Evolutionary conservation across 306 rosid genomes (phyloP).

Genomic region (Quercus variabilis): DNA sequence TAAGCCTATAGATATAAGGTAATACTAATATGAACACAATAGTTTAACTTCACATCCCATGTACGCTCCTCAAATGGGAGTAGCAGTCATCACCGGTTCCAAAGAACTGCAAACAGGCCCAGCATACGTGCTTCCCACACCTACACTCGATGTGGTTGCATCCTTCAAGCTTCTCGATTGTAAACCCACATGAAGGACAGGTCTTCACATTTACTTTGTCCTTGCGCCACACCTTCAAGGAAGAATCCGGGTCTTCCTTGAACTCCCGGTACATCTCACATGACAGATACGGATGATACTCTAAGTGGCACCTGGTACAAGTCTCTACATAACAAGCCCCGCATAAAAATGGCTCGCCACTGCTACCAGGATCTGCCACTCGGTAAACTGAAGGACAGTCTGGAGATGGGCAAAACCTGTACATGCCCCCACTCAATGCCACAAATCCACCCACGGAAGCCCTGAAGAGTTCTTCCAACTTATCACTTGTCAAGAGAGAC

Average conservation of each 20-base stretch:
- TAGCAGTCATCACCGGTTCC: constrained; percentile 66
- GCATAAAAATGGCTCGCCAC: constrained; percentile 64
- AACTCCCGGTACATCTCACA: constrained; percentile 68
- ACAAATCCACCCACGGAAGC: constrained; percentile 85
- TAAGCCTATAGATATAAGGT: neutral
- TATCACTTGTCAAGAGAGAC: constrained; percentile 47
- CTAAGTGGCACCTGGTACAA: constrained; percentile 81
- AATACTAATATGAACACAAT: neutral
- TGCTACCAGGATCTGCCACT: constrained; percentile 45
- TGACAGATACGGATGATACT: constrained; percentile 74
- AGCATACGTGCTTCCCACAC: constrained; percentile 90
- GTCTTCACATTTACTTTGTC: constrained; percentile 76
- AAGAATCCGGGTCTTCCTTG: constrained; percentile 87
- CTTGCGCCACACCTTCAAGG: constrained; percentile 73
- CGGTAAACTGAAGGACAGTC: constrained; percentile 85
- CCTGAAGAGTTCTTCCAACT: constrained; percentile 85
- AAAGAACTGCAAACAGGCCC: constrained; percentile 74
- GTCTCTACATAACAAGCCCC: constrained; percentile 88
- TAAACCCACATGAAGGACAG: constrained; percentile 60
- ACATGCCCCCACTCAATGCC: constrained; percentile 47
- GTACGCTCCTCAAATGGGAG: constrained; percentile 62
- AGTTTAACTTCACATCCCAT: constrained; percentile 39
- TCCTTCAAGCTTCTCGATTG: constrained; percentile 83
- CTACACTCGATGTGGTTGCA: constrained; percentile 88
- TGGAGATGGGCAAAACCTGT: constrained; percentile 87